Base-by-base conservation (phyloP, 2,329 filamentous ascomycete genomes). In the Shiraia bambusicola region DNA sequence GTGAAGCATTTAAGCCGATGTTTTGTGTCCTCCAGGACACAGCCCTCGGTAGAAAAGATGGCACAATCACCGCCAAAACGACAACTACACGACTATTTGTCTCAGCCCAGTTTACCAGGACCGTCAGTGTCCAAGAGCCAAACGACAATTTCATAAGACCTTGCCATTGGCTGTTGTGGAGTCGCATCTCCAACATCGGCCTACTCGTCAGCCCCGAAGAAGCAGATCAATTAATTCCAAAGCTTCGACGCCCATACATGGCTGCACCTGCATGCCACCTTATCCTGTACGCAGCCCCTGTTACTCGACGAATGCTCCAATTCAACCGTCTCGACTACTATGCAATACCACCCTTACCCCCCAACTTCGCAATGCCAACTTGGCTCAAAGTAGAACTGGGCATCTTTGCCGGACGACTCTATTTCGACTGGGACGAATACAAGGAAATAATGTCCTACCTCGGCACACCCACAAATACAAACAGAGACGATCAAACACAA, bases 191-290 rank as follows among this genome's bases (percentile, higher is more conserved):
- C 0, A 54, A 77, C 6, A 75, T 70, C 0, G 83, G 76, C 0
- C 47, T 87, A 0, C 59, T 87, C 2, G 55, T 87, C 2, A 80
- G 79, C 19, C 79, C 82, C 0, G 83, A 87, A 49, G 84, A 87
- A 57, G 81, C 76, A 0, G 80, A 87, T 40, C 32, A 54, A 0
- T 49, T 86, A 0, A 70, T 87, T 3, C 71, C 72, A 0, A 46
- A 71, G 0, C 48, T 84, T 28, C 63, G 61, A 4, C 8, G 19
- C 5, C 14, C 11, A 12, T 16, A 12, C 16, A 3, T 33, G 6
- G 31, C 16, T 2, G 5, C 29, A 13, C 3, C 31, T 12, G 12
- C n/a, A 10, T 39, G 37, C 0, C 71, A 78, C 40, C 66, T 86
- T 0, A 53, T 85, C 0, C 65, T 72, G 0, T 87, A 87, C 45